Conservation (phyloP, 805 yeast genomes). For the Cyberlindnera misumaiensis region DNA sequence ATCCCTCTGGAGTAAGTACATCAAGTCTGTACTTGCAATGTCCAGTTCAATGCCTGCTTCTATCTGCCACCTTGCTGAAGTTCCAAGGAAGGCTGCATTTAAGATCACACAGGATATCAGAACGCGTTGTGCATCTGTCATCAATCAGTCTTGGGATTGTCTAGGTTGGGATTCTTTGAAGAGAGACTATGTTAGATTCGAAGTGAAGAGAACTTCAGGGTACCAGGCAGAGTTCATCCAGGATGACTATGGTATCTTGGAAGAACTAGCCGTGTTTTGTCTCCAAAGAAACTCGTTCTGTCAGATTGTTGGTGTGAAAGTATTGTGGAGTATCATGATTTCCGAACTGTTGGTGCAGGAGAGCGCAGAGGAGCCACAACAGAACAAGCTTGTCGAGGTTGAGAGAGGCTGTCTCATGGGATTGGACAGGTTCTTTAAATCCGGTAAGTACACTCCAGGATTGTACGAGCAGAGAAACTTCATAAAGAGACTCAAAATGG, state of each 20-base stretch:
- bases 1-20: slow-evolving; percentile 61
- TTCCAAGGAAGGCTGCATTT: slow-evolving; percentile 66
- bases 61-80: slow-evolving; percentile 60
- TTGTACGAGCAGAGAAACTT: slow-evolving; percentile 47
- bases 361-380: slow-evolving; percentile 47
- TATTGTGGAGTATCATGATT: slow-evolving; percentile 67
- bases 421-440: slow-evolving; percentile 55
- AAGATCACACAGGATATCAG: slow-evolving; percentile 59
- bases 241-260: slow-evolving; percentile 52
- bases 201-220: slow-evolving; percentile 57
- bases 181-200: slow-evolving; percentile 51
- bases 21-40: slow-evolving; percentile 49
- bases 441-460: slow-evolving; percentile 50
- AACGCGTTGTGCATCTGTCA: slow-evolving; percentile 45
- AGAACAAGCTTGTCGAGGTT: slow-evolving; percentile 49
- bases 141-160: slow-evolving; percentile 65
- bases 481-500: slow-evolving; percentile 40
- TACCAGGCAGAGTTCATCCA: slow-evolving; percentile 60
- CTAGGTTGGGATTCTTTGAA: slow-evolving; percentile 58
- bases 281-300: slow-evolving; percentile 60
- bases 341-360: slow-evolving; percentile 57
- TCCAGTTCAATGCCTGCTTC: slow-evolving; percentile 65
- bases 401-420: slow-evolving; percentile 60
- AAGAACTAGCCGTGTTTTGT: slow-evolving; percentile 59
- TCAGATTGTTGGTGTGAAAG: slow-evolving; percentile 53